Conservation (phyloP, 2,329 filamentous ascomycete species). For the Fusarium miscanthi region DNA sequence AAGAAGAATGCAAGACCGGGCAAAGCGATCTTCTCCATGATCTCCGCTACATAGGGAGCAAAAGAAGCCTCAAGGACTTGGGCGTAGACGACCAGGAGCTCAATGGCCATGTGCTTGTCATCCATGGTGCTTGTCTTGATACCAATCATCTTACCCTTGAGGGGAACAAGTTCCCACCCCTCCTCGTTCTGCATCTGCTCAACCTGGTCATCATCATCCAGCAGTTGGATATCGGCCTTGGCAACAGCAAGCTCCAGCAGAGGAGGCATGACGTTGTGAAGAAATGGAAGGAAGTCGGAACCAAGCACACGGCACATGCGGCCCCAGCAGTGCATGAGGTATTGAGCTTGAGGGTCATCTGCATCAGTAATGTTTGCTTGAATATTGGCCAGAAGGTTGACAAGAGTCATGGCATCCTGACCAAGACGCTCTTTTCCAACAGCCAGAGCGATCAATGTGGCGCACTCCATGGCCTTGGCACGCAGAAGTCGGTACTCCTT, state of each 20-base stretch:
- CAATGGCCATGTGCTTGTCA: slow-evolving; percentile 99
- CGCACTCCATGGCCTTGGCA: slow-evolving; percentile 99
- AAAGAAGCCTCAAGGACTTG: slow-evolving; percentile 95
- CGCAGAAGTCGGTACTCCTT: slow-evolving; percentile 92
- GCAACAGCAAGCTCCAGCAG: slow-evolving; percentile 90
- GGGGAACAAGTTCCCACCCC: slow-evolving; percentile 95
- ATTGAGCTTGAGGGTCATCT: slow-evolving; percentile 96
- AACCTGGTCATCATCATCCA: slow-evolving; percentile 95
- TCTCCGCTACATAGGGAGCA: slow-evolving; percentile 88
- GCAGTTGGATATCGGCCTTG: slow-evolving; percentile 95
- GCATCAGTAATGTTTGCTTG: slow-evolving; percentile 88
- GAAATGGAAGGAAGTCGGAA: slow-evolving; percentile 89
- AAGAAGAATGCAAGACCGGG: slow-evolving; percentile 98
- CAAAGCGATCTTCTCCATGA: slow-evolving; percentile 96
- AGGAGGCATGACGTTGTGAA: slow-evolving; percentile 93
- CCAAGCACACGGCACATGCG: slow-evolving; percentile 97
- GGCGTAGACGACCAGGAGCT: slow-evolving; percentile 96
- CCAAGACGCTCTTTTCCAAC: slow-evolving; percentile 95
- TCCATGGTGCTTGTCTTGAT: slow-evolving; percentile 97
- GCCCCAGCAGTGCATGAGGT: slow-evolving; percentile 98
- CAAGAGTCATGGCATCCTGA: slow-evolving; percentile 85
- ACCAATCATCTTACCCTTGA: slow-evolving; percentile 98
- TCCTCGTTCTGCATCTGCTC: slow-evolving; percentile 94
- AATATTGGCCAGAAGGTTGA: slow-evolving; percentile 87
- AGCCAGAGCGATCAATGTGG: slow-evolving; percentile 92